Evolutionary conservation across 108 stramenopile species (phyloP), one percentile per base, ranked within the genome.

Genomic region (Conticribra weissflogii): DNA sequence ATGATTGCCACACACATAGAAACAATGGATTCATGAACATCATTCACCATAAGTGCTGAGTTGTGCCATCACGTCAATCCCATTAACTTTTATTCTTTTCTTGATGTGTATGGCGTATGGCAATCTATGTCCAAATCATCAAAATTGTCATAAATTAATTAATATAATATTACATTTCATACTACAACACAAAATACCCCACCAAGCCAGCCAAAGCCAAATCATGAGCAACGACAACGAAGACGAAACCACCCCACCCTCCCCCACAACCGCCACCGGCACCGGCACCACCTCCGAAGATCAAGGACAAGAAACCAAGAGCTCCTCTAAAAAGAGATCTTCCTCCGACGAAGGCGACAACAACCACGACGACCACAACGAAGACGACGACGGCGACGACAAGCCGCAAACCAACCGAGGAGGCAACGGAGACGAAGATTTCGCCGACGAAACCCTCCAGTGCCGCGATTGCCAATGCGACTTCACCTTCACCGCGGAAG

Each of bases 401-500:
- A n/a, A n/a, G n/a, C n/a, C n/a, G n/a, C n/a, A n/a, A n/a, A n/a
- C n/a, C n/a, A n/a, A n/a, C n/a, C n/a, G n/a, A n/a, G 36, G 36
- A 5, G 36, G 36, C 36, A 18, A 51, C 16, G 50, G 18, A 9
- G 16, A 21, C 16, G 50, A 18, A 3, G 50, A 18, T 14, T 51
- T 51, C 19, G 50, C 50, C 50, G 50, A 51, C 50, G 50, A 51
- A 51, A 51, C 50, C 50, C 50, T 51, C 19, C 50, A 51, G 16
- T 51, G 50, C 45, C 68, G 24, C 47, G 64, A 66, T 27, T 66
- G 52, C 29, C 28, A 66, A 47, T 15, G 52, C 28, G 64, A 54
- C 0, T 66, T 66, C 52, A 19, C 19, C 52, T 66, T 66, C 48
- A 23, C 64, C 24, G 64, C 52, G 9, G 64, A 66, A 24, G 64